Evolutionary conservation across 768 basidiomycete genomes (phyloP), one percentile per base, ranked within the genome.

Genomic region (Trametes maxima): DNA sequence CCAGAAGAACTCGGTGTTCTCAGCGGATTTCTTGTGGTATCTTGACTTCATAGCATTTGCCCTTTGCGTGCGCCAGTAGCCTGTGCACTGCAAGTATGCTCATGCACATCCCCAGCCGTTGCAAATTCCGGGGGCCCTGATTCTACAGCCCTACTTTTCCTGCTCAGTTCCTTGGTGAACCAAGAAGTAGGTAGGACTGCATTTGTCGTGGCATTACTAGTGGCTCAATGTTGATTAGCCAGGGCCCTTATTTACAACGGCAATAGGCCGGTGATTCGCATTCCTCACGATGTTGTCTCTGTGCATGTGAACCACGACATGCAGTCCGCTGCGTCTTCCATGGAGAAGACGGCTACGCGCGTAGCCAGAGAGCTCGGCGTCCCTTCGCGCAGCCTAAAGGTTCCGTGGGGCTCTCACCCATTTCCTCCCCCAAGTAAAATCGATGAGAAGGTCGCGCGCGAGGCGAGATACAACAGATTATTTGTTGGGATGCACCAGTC

Each of bases 101-200:
- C 19, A 62, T 24, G 17, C 25, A 5, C 2, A 40, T 52, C 55
- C 14, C 22, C 56, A 91, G 92, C 82, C 37, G 81, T 93, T 45
- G 91, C 88, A 21, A 87, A 86, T 71, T 94, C 92, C 12, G 92
- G 89, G 7, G 92, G 92, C 1, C 84, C 91, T 11, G 92, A 94
- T 72, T 94, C 92, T 3, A 85, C 87, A 0, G 90, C 89, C 70
- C 78, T 94, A 5, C 77, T 93, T 16, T 91, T 85, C 67, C 81
- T 94, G 14, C 74, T 93, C 7, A 25, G 47, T 17, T 52, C 59
- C 12, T 17, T 49, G 2, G 24, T 60, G 24, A 46, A 61, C 39
- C 22, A 66, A 72, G 28, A 54, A 25, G 33, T 3, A 33, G 70
- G 72, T 57, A 8, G 4, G 28, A 8, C 8, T 8, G 28, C 28